Base-by-base conservation (phyloP, 352 stramenopile genomes). In the Phytophthora hibernalis region DNA sequence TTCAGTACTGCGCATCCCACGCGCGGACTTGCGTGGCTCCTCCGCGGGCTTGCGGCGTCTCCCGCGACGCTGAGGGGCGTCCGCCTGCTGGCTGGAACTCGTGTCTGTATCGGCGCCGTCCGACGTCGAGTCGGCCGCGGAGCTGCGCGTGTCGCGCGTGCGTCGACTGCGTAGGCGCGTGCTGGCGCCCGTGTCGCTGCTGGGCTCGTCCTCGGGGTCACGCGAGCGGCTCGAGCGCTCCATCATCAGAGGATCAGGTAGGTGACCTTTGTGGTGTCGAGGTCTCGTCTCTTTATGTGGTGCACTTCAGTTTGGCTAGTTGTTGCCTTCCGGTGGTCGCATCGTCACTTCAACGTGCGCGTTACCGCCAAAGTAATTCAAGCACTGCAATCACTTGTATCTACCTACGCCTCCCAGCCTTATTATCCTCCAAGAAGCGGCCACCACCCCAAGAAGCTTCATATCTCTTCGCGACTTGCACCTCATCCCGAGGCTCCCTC, bases 41-140 rank as follows among this genome's bases (percentile, higher is more conserved):
- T 83, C 83, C 20, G 61, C 53, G 6, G 38, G 31, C 48, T 69
- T 58, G 21, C 72, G 54, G 18, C 51, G 75, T 42, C 61, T 54
- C 18, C 61, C 59, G 31, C 68, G 62, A 12, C 54, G 48, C 21
- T 61, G 58, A 2, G 71, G 33, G 15, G 54, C 16, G 35, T 61
- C 57, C 21, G 51, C 21, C 4, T 1, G 42, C n/a, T 70, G 52
- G 40, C 54, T 51, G 10, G 42, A 77, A 53, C 80, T 90, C 33
- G 77, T 80, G 61, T 91, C 82, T 16, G 82, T 88, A 42, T 90
- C 85, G 33, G 66, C 77, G 37, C 74, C 82, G 56, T 92, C 82
- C 13, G 84, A 92, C 45, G 66, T 75, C 59, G 74, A 83, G 38
- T 72, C 74, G 37, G 57, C 56, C 53, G 68, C 58, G 38, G 66